phyloP scores from a whole-genome alignment of 495 filamentous ascomycete species.

The Hypoxylon intermedium region DNA sequence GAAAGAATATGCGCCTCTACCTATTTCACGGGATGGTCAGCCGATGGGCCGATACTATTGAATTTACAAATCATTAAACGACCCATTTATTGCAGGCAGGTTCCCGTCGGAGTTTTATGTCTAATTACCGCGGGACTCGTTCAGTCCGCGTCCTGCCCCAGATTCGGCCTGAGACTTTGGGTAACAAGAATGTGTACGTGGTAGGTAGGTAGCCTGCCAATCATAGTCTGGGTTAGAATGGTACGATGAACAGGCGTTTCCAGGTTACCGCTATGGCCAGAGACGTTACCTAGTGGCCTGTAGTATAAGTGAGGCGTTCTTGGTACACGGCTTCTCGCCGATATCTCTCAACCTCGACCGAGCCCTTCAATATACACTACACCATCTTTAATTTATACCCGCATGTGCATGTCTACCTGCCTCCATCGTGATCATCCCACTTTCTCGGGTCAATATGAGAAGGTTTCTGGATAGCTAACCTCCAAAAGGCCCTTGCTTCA shows the following conservation, averaged over 20 bases:
- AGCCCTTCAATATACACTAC: no score
- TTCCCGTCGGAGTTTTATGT: conserved; percentile 12
- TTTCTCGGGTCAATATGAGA: no score
- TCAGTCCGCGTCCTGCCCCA: neutral
- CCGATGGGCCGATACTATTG: conserved; percentile 17
- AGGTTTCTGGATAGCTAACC: no score
- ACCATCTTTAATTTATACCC: no score
- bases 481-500: no score
- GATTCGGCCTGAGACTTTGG: neutral
- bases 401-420: no score
- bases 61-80: conserved; percentile 8
- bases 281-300: neutral
- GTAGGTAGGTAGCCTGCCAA: neutral
- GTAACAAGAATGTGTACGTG: neutral
- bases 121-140: neutral
- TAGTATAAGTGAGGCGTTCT: no score
- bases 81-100: conserved; percentile 12
- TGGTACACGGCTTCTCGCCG: no score
- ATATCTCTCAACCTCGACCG: no score
- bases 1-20: conserved; percentile 22
- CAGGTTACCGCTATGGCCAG: neutral
- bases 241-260: conserved; percentile 2
- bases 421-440: no score
- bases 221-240: neutral
- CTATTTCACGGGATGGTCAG: conserved; percentile 2